A percentile compares a stretch with the other conserved stretches of the same genome.
These are phyloP conservation scores for Niebla homalea DNA, from an alignment of 495 filamentous ascomycete genomes.

Conservation along the genomic window DNA sequence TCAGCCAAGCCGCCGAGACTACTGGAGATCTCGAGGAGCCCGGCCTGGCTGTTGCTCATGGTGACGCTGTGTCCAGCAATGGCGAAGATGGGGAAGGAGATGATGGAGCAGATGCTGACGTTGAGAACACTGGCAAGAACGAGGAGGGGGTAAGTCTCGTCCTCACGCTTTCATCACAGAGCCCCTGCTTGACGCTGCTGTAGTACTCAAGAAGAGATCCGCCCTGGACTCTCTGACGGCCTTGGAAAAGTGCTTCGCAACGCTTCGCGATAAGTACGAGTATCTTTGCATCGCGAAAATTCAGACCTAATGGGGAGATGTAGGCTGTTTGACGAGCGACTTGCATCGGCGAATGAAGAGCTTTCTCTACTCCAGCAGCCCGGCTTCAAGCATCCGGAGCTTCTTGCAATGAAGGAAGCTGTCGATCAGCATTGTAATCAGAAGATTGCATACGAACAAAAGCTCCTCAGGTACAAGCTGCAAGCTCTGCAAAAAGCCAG, in stretches of 20 bases:
- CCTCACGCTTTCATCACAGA: background rate
- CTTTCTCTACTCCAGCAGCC: conserved; percentile 65
- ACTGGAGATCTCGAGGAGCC: background rate
- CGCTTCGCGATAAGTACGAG: conserved; percentile 71
- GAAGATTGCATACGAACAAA: conserved; percentile 60
- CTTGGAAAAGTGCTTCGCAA: conserved; percentile 74
- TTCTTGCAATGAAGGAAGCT: conserved; percentile 69
- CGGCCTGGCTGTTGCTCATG: background rate
- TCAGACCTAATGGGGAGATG: background rate
- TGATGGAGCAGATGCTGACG: conserved; percentile 27
- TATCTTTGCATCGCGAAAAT: background rate
- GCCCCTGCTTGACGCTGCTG: conserved; percentile 18
- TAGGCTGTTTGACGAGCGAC: conserved; percentile 76
- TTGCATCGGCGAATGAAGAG: conserved; percentile 70
- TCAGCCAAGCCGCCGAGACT: conserved; percentile 9
- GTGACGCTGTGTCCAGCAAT: conserved; percentile 10
- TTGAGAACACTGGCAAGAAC: conserved; percentile 39
- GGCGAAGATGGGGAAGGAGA: conserved; percentile 30
- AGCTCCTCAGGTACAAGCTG: conserved; percentile 57
- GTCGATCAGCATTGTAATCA: conserved; percentile 68
- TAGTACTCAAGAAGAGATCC: conserved; percentile 65
- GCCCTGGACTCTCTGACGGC: conserved; percentile 66
- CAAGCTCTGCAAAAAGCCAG: conserved; percentile 57
- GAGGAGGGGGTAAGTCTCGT: conserved; percentile 63
- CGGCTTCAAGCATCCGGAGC: conserved; percentile 75